Conservation (phyloP, 495 filamentous ascomycete genomes). For the Penicillium subrubescens region DNA sequence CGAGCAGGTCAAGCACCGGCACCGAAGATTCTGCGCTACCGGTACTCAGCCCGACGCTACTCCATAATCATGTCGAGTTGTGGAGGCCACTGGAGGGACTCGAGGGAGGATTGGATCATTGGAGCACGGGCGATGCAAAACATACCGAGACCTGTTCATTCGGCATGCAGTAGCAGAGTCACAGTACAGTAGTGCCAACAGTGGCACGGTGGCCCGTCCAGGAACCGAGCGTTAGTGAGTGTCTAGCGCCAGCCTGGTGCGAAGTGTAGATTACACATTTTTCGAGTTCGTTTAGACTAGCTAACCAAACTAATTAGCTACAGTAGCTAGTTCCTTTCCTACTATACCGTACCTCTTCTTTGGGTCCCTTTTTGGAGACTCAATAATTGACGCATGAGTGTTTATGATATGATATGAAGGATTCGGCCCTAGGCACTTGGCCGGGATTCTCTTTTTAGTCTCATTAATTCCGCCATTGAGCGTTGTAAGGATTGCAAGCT, state of each 20-base stretch:
- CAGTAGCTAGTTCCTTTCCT: not conserved
- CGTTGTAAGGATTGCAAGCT: not conserved
- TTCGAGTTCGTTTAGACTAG: not conserved
- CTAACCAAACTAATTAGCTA: not conserved
- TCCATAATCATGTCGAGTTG: slow-evolving; percentile 1
- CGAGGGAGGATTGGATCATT: not conserved
- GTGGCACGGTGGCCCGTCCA: slow-evolving; percentile 10
- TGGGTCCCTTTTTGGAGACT: not conserved
- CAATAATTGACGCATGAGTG: not conserved
- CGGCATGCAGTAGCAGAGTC: slow-evolving; percentile 27
- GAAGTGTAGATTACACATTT: not conserved
- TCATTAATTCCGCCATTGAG: slow-evolving; percentile 2
- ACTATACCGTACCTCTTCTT: not conserved
- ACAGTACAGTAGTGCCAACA: slow-evolving; percentile 21
- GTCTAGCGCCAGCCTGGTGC: slow-evolving; percentile 5
- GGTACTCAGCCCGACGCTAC: slow-evolving; percentile 18
- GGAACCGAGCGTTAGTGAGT: slow-evolving; percentile 14
- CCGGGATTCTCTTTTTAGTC: not conserved
- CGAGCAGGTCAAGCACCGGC: not conserved
- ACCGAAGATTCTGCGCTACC: slow-evolving; percentile 17
- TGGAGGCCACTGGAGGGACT: not conserved
- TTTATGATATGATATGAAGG: slow-evolving; percentile 3
- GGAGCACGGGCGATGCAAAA: slow-evolving; percentile 22
- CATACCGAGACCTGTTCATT: slow-evolving; percentile 11
- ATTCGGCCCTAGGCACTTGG: not conserved